Evolutionary conservation across 2,329 filamentous ascomycete species (phyloP).

Genomic region (Ascosphaera apis): DNA sequence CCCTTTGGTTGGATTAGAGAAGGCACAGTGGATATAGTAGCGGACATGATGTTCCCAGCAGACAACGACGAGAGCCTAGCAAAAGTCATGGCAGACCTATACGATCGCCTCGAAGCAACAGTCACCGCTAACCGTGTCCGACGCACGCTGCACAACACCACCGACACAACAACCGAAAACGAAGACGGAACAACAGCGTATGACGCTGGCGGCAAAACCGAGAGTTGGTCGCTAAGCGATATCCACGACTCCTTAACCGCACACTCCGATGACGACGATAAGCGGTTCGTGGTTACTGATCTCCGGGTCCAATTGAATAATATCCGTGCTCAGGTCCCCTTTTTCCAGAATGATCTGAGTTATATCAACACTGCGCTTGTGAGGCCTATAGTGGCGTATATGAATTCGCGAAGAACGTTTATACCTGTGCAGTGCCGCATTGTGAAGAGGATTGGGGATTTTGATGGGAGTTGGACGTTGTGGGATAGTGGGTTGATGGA

Average conservation of each 20-base stretch:
- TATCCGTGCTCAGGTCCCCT: constrained; percentile 72
- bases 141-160: constrained; percentile 3
- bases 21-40: constrained; percentile 87
- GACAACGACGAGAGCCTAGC: constrained; percentile 73
- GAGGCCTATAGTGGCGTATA: constrained; percentile 90
- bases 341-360: constrained; percentile 77
- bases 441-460: constrained; percentile 70
- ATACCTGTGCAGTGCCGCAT: constrained; percentile 90
- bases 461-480: constrained; percentile 85
- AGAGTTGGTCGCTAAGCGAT: not conserved
- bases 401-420: constrained; percentile 84
- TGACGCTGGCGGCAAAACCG: constrained; percentile 2
- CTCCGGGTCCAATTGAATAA: constrained; percentile 88
- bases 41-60: constrained; percentile 81
- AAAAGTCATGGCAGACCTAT: constrained; percentile 93
- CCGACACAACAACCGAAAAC: constrained; percentile 2
- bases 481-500: constrained; percentile 89
- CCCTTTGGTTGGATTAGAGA: constrained; percentile 97
- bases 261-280: constrained; percentile 28
- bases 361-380: constrained; percentile 94
- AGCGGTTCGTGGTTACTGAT: constrained; percentile 77
- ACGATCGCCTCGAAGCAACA: constrained; percentile 82
- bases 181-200: constrained; percentile 5
- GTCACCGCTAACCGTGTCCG: constrained; percentile 54
- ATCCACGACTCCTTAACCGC: not conserved